Evolutionary conservation across 2,329 filamentous ascomycete species (phyloP), one percentile per base, ranked within the genome.

Genomic region (Epichloe elymi): DNA sequence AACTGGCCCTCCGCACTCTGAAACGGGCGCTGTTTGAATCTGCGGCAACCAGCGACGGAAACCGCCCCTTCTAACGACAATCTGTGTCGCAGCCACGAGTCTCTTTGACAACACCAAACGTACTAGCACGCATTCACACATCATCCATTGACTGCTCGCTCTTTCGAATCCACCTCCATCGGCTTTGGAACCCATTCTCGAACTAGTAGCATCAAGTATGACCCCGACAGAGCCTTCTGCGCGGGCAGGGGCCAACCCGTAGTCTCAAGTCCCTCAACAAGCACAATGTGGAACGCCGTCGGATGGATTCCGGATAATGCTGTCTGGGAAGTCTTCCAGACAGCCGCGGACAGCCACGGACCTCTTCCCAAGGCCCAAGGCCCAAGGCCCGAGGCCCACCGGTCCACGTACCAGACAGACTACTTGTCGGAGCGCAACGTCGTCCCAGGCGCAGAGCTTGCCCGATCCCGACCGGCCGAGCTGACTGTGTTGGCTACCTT

Each of bases 261-360:
- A 33, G 3, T 7, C 7, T 42, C 17, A 12, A 7, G 10, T 10
- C 11, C 43, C 14, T 3, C n/a, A 38, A 36, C 8, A 33, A 11
- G 3, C 19, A 19, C 40, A 7, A 36, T 6, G 23, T 23, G 37
- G 43, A 46, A 33, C 19, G 17, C 39, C 39, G 19, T n/a, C 33
- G 33, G 3, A 44, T 33, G 20, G 15, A 15, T 30, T 15, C 12
- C 3, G 8, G 26, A 30, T 11, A 26, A 36, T 30, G 39, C 17
- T 35, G 26, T 10, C n/a, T 15, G 17, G 20, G 12, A 17, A 37
- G 42, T 14, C n/a, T 17, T n/a, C 30, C 37, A 47, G 35, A 30
- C 30, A 30, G 33, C 39, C 48, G 50, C 48, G 44, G 26, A 30
- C 43, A 30, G 19, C 26, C 51, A 53, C 48, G 48, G 44, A 50